phyloP scores from a whole-genome alignment of 2,329 filamentous ascomycete genomes.

The Colletotrichum noveboracense region DNA sequence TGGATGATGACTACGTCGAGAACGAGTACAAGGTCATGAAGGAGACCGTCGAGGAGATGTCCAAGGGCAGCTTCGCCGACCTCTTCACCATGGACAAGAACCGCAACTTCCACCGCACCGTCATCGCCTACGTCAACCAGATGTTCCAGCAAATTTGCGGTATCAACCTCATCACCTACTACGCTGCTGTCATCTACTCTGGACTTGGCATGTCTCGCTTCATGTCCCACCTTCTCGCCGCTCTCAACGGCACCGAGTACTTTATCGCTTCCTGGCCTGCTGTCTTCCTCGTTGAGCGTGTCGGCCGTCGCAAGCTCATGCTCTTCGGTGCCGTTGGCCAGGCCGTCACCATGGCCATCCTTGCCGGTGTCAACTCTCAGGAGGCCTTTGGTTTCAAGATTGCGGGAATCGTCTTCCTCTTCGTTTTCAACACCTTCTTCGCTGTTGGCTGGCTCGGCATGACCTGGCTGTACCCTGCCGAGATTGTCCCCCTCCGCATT shows the following conservation, averaged over 20 bases:
- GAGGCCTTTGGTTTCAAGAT: constrained; percentile 29
- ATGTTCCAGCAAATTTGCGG: constrained; percentile 52
- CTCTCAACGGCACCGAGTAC: constrained; percentile 55
- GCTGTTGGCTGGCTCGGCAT: constrained; percentile 65
- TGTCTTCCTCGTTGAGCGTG: constrained; percentile 67
- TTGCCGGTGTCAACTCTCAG: constrained; percentile 48
- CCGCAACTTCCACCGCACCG: constrained; percentile 59
- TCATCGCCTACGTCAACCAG: constrained; percentile 62
- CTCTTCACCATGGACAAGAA: constrained; percentile 64
- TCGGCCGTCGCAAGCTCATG: constrained; percentile 75
- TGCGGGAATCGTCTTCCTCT: constrained; percentile 54
- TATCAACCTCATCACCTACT: constrained; percentile 34
- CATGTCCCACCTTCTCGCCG: constrained; percentile 62
- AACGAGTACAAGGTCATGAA: constrained; percentile 58
- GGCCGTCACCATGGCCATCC: constrained; percentile 69
- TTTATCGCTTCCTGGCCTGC: constrained; percentile 61
- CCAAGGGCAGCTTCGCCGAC: constrained; percentile 57
- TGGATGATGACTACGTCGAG: constrained; percentile 58
- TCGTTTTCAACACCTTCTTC: constrained; percentile 68
- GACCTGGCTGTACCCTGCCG: constrained; percentile 67
- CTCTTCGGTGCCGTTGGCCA: constrained; percentile 70
- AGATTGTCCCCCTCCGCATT: constrained; percentile 64
- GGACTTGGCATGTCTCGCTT: constrained; percentile 56
- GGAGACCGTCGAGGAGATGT: constrained; percentile 70
- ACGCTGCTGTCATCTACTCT: constrained; percentile 31